Conservation (phyloP, 2,329 filamentous ascomycete species). For the Neonectria coccinea region DNA sequence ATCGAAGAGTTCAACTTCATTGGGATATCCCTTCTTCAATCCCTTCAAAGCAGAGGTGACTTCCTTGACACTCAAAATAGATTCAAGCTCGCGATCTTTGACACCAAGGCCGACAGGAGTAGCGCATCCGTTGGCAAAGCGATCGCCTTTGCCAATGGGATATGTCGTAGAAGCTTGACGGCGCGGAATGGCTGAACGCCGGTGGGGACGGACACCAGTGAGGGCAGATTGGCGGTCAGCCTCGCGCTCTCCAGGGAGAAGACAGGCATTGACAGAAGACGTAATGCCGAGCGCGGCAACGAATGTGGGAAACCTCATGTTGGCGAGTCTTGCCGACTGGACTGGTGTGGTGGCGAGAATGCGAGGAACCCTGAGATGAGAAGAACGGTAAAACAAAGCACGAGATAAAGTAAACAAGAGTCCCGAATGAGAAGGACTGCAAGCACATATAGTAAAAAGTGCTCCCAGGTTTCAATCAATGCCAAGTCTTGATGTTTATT, state of each 20-base stretch:
- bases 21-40: background rate
- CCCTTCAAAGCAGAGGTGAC: constrained; percentile 55
- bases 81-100: constrained; percentile 53
- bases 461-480: background rate
- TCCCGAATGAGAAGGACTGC: background rate
- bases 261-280: background rate
- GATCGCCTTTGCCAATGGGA: constrained; percentile 57
- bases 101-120: constrained; percentile 48
- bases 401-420: background rate
- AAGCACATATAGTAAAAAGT: background rate
- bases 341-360: background rate
- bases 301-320: background rate
- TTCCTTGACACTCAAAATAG: constrained; percentile 60
- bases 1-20: constrained; percentile 55
- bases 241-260: background rate
- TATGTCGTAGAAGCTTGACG: constrained; percentile 25
- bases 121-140: constrained; percentile 55
- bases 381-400: background rate
- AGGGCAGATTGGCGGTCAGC: background rate
- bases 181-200: constrained; percentile 1
- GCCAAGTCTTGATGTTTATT: background rate
- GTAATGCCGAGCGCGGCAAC: background rate
- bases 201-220: background rate
- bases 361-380: background rate
- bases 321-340: background rate